Percentiles rank a stretch among this genome's conserved stretches.
These are phyloP conservation scores for Scedosporium minutisporum DNA, from an alignment of 2,329 filamentous ascomycete species.

Conservation along the genomic window DNA sequence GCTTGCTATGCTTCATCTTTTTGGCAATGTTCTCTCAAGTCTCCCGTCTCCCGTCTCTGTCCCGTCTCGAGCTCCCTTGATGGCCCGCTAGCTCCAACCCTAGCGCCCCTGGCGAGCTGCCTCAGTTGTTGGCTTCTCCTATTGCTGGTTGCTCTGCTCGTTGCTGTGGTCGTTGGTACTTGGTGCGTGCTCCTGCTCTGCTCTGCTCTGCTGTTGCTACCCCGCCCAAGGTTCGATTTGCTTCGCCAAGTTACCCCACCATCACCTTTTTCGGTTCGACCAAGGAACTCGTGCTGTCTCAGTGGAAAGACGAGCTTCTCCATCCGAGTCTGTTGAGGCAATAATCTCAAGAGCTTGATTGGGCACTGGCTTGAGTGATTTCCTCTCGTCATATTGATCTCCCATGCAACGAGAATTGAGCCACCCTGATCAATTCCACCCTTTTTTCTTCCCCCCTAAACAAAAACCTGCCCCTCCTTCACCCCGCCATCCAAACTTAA, in stretches of 20 bases:
- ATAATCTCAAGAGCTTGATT: constrained; percentile 12
- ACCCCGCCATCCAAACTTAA: neutral
- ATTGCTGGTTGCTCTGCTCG: too few species aligned
- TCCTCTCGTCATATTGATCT: neutral
- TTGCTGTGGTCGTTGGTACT: too few species aligned
- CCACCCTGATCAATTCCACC: neutral
- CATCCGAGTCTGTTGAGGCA: constrained; percentile 13
- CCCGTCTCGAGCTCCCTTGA: constrained; percentile 1
- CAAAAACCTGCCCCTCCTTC: neutral
- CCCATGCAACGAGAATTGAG: constrained; percentile 6
- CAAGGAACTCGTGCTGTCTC: neutral
- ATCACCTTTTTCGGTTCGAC: neutral
- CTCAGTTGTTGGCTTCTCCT: too few species aligned
- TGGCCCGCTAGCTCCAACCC: neutral
- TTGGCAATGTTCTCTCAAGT: too few species aligned
- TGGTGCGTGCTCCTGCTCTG: too few species aligned
- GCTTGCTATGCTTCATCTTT: neutral
- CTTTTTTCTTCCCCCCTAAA: neutral
- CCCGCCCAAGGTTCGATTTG: constrained; percentile 2
- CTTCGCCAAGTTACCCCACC: constrained; percentile 3
- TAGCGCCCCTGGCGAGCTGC: too few species aligned
- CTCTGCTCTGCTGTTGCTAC: neutral
- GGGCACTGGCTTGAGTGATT: constrained; percentile 3
- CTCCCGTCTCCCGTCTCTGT: too few species aligned
- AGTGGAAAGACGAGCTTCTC: neutral